Evolutionary conservation across 2,329 filamentous ascomycete genomes (phyloP).

Genomic region (Bipolaris cookei): DNA sequence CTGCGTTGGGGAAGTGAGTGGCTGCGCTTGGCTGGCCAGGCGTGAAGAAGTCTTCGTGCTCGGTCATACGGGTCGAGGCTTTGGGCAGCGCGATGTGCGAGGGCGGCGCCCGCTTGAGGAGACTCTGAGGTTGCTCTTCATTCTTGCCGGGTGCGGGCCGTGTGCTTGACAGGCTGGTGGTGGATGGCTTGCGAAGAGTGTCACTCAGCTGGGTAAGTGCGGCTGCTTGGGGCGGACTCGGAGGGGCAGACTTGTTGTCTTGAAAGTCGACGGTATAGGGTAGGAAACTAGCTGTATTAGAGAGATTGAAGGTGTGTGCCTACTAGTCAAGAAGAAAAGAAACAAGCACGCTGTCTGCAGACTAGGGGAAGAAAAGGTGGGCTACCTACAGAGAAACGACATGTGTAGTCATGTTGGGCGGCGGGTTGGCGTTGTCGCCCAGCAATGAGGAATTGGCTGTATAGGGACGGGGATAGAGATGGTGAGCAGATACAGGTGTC

Average conservation of each 20-base stretch:
- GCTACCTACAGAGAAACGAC: conserved; percentile 63
- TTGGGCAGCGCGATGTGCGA: conserved; percentile 43
- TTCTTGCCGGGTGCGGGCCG: conserved; percentile 18
- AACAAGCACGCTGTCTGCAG: neutral
- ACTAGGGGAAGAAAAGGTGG: neutral
- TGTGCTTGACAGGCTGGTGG: conserved; percentile 14
- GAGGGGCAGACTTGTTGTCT: conserved; percentile 55
- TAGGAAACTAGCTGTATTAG: conserved; percentile 70
- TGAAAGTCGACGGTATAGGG: conserved; percentile 89
- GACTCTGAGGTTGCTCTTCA: conserved; percentile 44
- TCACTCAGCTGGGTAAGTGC: conserved; percentile 43
- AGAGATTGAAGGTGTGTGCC: neutral
- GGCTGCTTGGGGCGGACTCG: conserved; percentile 33
- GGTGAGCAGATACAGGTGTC: conserved; percentile 4
- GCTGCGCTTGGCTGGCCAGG: conserved; percentile 51
- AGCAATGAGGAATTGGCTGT: conserved; percentile 7
- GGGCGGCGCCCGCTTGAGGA: conserved; percentile 46
- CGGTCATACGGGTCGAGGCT: conserved; percentile 50
- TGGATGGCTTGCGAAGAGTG: conserved; percentile 58
- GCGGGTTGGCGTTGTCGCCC: conserved; percentile 11
- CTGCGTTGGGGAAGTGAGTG: conserved; percentile 61
- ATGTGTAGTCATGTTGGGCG: conserved; percentile 62
- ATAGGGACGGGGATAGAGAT: conserved; percentile 10
- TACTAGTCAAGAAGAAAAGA: neutral
- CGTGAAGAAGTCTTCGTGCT: conserved; percentile 56